These are phyloP conservation scores for Heterobasidion irregulare DNA, from an alignment of 1,284 basidiomycete species.

Conservation along the genomic window DNA sequence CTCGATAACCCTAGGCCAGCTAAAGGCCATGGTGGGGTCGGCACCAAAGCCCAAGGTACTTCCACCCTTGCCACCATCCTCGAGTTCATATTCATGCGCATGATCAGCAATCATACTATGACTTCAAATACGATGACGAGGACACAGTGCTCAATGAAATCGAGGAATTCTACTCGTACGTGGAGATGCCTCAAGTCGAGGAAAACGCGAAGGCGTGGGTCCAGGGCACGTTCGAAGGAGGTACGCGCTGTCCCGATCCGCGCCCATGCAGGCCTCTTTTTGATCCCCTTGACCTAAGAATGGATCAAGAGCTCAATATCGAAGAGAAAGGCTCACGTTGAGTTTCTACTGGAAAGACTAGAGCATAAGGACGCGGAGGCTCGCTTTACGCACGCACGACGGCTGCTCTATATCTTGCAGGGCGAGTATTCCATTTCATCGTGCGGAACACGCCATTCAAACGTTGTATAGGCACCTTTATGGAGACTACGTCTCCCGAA, in stretches of 20 bases:
- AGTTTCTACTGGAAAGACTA: slow-evolving; percentile 75
- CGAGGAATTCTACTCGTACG: slow-evolving; percentile 97
- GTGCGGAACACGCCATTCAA: background rate
- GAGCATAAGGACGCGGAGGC: slow-evolving; percentile 81
- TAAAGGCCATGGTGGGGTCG: slow-evolving; percentile 64
- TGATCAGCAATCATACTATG: slow-evolving; percentile 74
- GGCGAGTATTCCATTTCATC: slow-evolving; percentile 36
- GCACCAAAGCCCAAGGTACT: slow-evolving; percentile 70
- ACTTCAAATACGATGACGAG: slow-evolving; percentile 91
- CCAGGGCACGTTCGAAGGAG: slow-evolving; percentile 67
- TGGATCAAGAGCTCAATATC: slow-evolving; percentile 68
- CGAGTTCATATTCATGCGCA: slow-evolving; percentile 10
- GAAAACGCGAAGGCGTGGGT: slow-evolving; percentile 85
- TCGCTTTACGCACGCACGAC: slow-evolving; percentile 80
- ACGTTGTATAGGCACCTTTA: slow-evolving; percentile 68
- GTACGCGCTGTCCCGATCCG: slow-evolving; percentile 32
- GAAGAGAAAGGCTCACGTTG: slow-evolving; percentile 65
- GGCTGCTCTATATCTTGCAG: slow-evolving; percentile 87
- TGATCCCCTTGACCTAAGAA: slow-evolving; percentile 33
- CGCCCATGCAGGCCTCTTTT: background rate
- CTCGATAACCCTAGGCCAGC: slow-evolving; percentile 77
- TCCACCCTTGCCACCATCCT: slow-evolving; percentile 3
- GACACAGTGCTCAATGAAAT: slow-evolving; percentile 94
- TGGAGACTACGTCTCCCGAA: slow-evolving; percentile 84
- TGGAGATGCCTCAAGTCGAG: slow-evolving; percentile 87